A percentile compares a stretch with the other conserved stretches of the same genome.
phyloP scores from a whole-genome alignment of 2,329 filamentous ascomycete species.

The Passalora sequoiae region DNA sequence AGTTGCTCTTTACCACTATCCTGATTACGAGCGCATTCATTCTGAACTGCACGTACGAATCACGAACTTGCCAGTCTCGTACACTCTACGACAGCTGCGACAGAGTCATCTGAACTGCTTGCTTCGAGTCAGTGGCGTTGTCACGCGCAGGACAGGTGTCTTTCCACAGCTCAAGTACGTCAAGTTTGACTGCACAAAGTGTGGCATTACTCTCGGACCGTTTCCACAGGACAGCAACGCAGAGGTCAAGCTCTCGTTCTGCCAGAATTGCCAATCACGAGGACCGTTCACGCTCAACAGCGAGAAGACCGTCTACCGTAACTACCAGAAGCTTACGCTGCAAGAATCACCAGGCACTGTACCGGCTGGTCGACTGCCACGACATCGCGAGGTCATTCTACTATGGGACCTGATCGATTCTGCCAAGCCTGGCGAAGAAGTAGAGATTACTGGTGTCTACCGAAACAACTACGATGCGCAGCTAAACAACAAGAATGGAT shows the following conservation, averaged over 20 bases:
- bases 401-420: constrained; percentile 96
- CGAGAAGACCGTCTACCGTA: constrained; percentile 96
- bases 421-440: constrained; percentile 95
- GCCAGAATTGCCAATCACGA: constrained; percentile 90
- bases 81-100: constrained; percentile 89
- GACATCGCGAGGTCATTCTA: constrained; percentile 88
- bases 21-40: constrained; percentile 95
- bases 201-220: constrained; percentile 82
- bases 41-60: constrained; percentile 97
- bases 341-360: constrained; percentile 97
- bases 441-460: constrained; percentile 94
- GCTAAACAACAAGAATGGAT: constrained; percentile 96
- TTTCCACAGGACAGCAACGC: constrained; percentile 97
- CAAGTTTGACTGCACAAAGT: constrained; percentile 96
- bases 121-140: constrained; percentile 88
- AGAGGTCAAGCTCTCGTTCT: constrained; percentile 94
- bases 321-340: constrained; percentile 95
- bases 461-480: constrained; percentile 97
- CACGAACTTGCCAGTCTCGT: constrained; percentile 87
- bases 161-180: constrained; percentile 98
- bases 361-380: constrained; percentile 86
- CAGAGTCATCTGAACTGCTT: constrained; percentile 95
- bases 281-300: constrained; percentile 95
- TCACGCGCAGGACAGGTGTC: constrained; percentile 87
- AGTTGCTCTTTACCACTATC: constrained; percentile 90